Conservation (phyloP, 2,329 filamentous ascomycete species). For the Ophiognomonia clavigignenti-juglandacearum region DNA sequence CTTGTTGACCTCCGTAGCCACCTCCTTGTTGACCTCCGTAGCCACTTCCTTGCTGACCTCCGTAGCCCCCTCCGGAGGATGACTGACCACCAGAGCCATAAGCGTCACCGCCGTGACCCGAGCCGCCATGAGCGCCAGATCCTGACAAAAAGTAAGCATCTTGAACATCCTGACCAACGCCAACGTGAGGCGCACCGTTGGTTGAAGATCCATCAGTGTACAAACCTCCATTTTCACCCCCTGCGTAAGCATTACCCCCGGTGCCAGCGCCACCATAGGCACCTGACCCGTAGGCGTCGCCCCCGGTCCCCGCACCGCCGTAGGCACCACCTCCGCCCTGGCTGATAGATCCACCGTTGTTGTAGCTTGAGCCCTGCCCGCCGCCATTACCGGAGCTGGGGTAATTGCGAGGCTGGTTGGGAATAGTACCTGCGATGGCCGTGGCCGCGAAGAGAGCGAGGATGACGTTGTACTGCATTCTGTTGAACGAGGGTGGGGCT, state of each 20-base stretch:
- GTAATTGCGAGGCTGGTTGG: background rate
- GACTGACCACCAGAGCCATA: too few species aligned
- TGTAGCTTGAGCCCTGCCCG: too few species aligned
- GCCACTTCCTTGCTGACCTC: background rate
- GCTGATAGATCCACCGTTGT: too few species aligned
- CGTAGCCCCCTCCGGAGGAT: background rate
- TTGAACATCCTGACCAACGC: too few species aligned
- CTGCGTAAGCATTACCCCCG: background rate
- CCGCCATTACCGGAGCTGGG: background rate
- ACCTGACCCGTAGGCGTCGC: background rate
- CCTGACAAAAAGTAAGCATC: too few species aligned
- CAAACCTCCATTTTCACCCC: background rate
- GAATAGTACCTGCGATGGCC: background rate
- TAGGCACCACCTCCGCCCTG: too few species aligned
- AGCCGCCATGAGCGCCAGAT: too few species aligned
- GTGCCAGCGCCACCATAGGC: background rate
- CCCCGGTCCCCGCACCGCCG: too few species aligned
- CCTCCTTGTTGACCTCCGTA: background rate
- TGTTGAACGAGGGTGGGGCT: too few species aligned
- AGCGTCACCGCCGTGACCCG: background rate
- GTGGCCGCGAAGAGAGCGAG: background rate
- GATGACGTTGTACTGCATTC: background rate
- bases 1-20: background rate
- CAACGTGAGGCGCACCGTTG: too few species aligned
- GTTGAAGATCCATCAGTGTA: too few species aligned